Conservation (phyloP, 2,329 filamentous ascomycete genomes). For the Trichoderma sp. region DNA sequence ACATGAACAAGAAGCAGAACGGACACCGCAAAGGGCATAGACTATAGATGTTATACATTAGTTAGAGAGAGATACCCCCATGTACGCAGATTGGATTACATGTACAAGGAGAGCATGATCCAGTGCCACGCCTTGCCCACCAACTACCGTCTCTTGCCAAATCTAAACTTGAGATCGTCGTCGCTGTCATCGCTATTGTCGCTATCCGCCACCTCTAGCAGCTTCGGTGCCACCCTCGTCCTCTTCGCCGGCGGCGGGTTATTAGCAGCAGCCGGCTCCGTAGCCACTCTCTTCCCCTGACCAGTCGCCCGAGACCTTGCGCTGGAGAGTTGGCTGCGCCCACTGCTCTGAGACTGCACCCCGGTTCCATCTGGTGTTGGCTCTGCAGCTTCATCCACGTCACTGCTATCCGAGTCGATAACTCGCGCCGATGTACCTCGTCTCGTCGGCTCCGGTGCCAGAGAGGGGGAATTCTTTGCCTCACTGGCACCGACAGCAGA, state of each 20-base stretch:
- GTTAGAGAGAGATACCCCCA: slow-evolving; percentile 21
- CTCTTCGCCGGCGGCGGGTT: slow-evolving; percentile 33
- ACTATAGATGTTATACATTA: background rate
- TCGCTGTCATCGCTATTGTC: slow-evolving; percentile 55
- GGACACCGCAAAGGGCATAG: background rate
- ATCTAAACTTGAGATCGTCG: slow-evolving; percentile 56
- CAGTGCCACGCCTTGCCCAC: background rate
- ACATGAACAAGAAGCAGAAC: background rate
- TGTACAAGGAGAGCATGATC: background rate
- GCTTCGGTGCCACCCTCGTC: slow-evolving; percentile 34
- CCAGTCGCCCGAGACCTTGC: slow-evolving; percentile 27
- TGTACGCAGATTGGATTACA: slow-evolving; percentile 1
- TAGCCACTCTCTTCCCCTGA: slow-evolving; percentile 36
- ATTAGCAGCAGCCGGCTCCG: slow-evolving; percentile 26
- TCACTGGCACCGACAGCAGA: slow-evolving; percentile 23
- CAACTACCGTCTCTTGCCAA: slow-evolving; percentile 47
- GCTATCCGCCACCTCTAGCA: slow-evolving; percentile 36
- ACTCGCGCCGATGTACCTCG: slow-evolving; percentile 24
- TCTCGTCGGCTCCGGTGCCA: slow-evolving; percentile 22
- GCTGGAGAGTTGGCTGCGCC: slow-evolving; percentile 31
- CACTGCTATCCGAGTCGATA: slow-evolving; percentile 39
- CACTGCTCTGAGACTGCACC: slow-evolving; percentile 30
- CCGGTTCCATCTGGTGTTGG: slow-evolving; percentile 20
- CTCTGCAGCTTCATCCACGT: slow-evolving; percentile 28
- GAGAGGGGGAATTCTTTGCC: slow-evolving; percentile 1